Conservation (phyloP, 2,329 filamentous ascomycete genomes). For the Cercospora sp. region DNA sequence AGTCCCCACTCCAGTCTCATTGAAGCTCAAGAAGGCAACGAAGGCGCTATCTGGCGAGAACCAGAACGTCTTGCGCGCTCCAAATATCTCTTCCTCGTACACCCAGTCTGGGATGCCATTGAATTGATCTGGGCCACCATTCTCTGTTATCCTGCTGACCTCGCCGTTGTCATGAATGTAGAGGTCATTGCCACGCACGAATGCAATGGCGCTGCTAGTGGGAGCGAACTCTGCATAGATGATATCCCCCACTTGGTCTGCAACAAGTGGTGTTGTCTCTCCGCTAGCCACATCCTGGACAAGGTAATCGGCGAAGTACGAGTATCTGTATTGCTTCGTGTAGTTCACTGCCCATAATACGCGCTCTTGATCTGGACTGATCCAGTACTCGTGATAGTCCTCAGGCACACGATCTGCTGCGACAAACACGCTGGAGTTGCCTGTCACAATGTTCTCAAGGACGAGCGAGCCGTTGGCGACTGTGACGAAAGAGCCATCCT, state of each 20-base stretch:
- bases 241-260: constrained; percentile 63
- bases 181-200: constrained; percentile 66
- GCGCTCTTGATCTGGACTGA: constrained; percentile 59
- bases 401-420: constrained; percentile 58
- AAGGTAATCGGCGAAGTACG: constrained; percentile 67
- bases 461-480: constrained; percentile 54
- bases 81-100: constrained; percentile 61
- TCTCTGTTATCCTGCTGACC: constrained; percentile 57
- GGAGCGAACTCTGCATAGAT: constrained; percentile 67
- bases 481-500: constrained; percentile 64
- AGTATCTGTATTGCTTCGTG: constrained; percentile 68
- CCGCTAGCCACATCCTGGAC: constrained; percentile 63
- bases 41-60: constrained; percentile 58
- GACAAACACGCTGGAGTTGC: constrained; percentile 58
- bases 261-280: constrained; percentile 55
- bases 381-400: constrained; percentile 59
- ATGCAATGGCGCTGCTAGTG: constrained; percentile 60
- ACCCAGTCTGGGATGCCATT: constrained; percentile 67
- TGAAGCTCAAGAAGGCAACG: constrained; percentile 58
- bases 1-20: constrained; percentile 66
- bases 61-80: constrained; percentile 55
- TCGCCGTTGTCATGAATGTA: constrained; percentile 58
- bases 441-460: constrained; percentile 62
- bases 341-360: constrained; percentile 65
- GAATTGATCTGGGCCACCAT: constrained; percentile 63